phyloP scores from a whole-genome alignment of 371 early-diverging fungal genomes.

The Lichtheimia ornata region DNA sequence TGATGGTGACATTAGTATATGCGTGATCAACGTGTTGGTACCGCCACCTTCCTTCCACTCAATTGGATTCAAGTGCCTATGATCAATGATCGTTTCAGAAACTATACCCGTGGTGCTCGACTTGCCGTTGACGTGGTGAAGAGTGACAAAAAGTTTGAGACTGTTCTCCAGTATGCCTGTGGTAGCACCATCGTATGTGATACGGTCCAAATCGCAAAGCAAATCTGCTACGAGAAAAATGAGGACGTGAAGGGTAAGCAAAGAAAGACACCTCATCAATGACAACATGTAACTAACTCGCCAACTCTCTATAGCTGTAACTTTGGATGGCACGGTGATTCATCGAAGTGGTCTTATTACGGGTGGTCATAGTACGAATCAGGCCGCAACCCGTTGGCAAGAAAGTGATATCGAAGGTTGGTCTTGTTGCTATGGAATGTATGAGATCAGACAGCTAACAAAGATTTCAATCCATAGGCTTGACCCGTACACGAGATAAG shows the following conservation, averaged over 20 bases:
- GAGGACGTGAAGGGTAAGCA: conserved; percentile 79
- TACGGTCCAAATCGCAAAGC: conserved; percentile 78
- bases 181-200: conserved; percentile 91
- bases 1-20: conserved; percentile 57
- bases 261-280: neutral
- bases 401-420: conserved; percentile 77
- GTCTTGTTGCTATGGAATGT: neutral
- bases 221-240: conserved; percentile 79
- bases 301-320: conserved; percentile 60
- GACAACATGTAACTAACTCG: neutral
- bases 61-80: conserved; percentile 75
- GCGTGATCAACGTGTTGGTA: conserved; percentile 91
- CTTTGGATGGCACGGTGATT: conserved; percentile 92
- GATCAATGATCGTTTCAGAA: conserved; percentile 82
- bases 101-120: conserved; percentile 73
- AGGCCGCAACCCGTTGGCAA: conserved; percentile 77
- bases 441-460: neutral
- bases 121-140: conserved; percentile 89
- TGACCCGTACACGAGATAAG: conserved; percentile 71
- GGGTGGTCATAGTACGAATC: conserved; percentile 66
- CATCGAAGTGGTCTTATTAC: conserved; percentile 97
- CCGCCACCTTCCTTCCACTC: conserved; percentile 94
- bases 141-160: conserved; percentile 77
- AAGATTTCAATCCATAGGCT: conserved; percentile 20
- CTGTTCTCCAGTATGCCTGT: conserved; percentile 87